Evolutionary conservation across 306 rosid genomes (phyloP).

Genomic region (Fagus sylvatica): DNA sequence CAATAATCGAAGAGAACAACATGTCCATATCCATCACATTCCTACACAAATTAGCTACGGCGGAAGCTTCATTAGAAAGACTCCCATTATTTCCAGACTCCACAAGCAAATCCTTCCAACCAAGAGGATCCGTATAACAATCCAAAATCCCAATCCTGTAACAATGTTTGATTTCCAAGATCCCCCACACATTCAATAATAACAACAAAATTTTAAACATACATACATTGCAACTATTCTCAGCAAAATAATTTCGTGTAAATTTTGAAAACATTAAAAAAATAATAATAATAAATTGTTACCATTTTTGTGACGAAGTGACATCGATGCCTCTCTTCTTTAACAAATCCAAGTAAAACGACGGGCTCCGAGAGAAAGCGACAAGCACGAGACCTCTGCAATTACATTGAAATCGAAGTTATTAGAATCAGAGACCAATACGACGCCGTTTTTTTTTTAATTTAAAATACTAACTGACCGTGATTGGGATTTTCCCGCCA

Average conservation of each 20-base stretch:
- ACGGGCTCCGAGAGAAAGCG: conserved; percentile 71
- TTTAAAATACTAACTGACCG: conserved; percentile 43
- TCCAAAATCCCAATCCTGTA: conserved; percentile 87
- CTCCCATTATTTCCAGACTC: conserved; percentile 35
- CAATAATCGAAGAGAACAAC: conserved; percentile 48
- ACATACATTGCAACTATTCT: too few species aligned
- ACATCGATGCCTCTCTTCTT: conserved; percentile 49
- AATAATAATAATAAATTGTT: background rate
- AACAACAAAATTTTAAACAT: background rate
- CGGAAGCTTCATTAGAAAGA: conserved; percentile 38
- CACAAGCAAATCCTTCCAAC: conserved; percentile 68
- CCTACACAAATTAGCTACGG: conserved; percentile 42
- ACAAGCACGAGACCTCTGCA: conserved; percentile 68
- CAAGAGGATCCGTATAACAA: conserved; percentile 96
- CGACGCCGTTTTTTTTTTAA: background rate
- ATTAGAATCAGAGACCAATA: conserved; percentile 3
- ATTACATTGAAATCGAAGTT: background rate
- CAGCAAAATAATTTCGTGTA: background rate
- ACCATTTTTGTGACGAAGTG: conserved; percentile 64
- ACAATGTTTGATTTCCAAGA: conserved; percentile 10
- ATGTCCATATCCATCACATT: conserved; percentile 64
- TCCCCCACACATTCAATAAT: background rate
- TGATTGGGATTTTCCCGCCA: conserved; percentile 71
- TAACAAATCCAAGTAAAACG: conserved; percentile 53
- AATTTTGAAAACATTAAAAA: background rate